These are phyloP conservation scores for Atkinsonella texensis DNA, from an alignment of 2,329 filamentous ascomycete genomes.

Conservation along the genomic window DNA sequence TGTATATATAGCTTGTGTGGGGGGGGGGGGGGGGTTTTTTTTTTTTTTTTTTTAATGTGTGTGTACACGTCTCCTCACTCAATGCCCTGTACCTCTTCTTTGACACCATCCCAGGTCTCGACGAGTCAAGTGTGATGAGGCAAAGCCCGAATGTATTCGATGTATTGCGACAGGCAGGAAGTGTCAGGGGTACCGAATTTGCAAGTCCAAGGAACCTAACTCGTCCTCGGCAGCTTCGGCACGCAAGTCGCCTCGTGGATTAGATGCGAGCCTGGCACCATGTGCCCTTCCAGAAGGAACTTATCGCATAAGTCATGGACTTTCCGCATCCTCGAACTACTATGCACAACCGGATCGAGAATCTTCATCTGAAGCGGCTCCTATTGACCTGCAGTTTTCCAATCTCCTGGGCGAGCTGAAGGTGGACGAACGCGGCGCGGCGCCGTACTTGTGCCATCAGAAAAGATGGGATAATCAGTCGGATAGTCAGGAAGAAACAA, in stretches of 20 bases:
- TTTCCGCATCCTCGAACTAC: not conserved
- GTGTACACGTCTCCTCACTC: too few relatives aligned
- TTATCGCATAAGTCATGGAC: not conserved
- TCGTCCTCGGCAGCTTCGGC: not conserved
- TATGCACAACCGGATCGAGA: not conserved
- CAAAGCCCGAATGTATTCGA: conserved; percentile 1
- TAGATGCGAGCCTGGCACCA: not conserved
- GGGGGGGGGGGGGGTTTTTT: too few relatives aligned
- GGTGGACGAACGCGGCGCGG: conserved; percentile 80
- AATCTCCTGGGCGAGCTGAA: conserved; percentile 78
- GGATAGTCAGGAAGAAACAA: conserved; percentile 13
- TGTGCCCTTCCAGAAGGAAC: not conserved
- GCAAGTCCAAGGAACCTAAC: not conserved
- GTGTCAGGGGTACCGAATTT: conserved; percentile 1
- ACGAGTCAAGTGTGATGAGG: conserved; percentile 3
- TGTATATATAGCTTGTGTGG: too few relatives aligned
- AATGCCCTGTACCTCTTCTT: too few relatives aligned
- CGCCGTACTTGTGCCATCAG: conserved; percentile 71
- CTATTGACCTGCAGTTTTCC: conserved; percentile 46
- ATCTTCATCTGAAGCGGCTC: conserved; percentile 29
- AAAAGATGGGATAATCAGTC: conserved; percentile 44
- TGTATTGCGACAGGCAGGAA: conserved; percentile 1
- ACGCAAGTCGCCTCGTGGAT: not conserved
- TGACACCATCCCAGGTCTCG: not conserved
- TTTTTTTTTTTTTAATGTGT: too few relatives aligned